Evolutionary conservation across 164 flowering plant genomes (phyloP).

Genomic region (Echeveria elegans): DNA sequence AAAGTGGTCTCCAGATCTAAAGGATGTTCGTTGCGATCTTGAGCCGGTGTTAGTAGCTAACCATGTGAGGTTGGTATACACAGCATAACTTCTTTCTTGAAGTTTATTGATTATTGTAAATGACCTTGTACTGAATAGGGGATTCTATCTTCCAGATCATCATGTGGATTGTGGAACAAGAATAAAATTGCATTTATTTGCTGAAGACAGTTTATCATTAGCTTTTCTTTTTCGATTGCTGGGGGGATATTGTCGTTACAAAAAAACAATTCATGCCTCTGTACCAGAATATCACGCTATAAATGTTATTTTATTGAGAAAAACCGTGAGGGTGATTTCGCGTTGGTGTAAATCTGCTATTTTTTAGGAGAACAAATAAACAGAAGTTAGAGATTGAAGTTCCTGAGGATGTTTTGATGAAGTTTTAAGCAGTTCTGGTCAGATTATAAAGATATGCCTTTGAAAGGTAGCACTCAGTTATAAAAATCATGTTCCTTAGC

Average conservation of each 20-base stretch:
- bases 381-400: conserved; percentile 65
- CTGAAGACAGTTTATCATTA: too few species aligned
- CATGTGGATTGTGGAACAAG: too few species aligned
- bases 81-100: neutral
- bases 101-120: neutral
- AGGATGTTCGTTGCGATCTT: conserved; percentile 87
- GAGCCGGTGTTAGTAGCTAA: conserved; percentile 83
- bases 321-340: neutral
- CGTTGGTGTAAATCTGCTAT: neutral
- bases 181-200: too few species aligned
- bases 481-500: too few species aligned
- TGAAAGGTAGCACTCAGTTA: conserved; percentile 55
- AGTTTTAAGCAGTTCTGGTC: conserved; percentile 80
- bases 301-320: neutral
- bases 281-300: neutral
- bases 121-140: neutral
- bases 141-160: neutral
- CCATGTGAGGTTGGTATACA: conserved; percentile 43
- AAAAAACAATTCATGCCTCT: neutral
- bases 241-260: neutral
- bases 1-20: conserved; percentile 85
- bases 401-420: conserved; percentile 50
- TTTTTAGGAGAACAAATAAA: conserved; percentile 82
- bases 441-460: conserved; percentile 55
- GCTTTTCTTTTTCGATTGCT: neutral